Percentiles rank a stretch among this genome's conserved stretches.
phyloP scores from a whole-genome alignment of 108 stramenopile genomes.

The Skeletonema menzelii region DNA sequence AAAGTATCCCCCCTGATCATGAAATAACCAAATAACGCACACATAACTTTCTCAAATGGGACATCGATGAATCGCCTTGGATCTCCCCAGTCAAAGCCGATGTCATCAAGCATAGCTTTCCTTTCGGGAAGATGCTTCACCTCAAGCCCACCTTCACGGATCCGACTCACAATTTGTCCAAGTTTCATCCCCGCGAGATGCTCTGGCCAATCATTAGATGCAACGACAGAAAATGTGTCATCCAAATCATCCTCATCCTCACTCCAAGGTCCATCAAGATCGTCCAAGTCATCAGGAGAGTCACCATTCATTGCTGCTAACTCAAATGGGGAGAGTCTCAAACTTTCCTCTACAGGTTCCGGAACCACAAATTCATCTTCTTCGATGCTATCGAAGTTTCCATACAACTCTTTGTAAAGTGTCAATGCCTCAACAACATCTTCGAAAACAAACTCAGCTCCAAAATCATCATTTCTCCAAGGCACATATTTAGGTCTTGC shows the following conservation, averaged over 20 bases:
- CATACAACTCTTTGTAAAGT: slow-evolving; percentile 69
- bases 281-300: slow-evolving; percentile 47
- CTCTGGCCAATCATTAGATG: slow-evolving; percentile 71
- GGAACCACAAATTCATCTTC: slow-evolving; percentile 73
- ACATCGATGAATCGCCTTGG: slow-evolving; percentile 74
- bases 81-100: slow-evolving; percentile 94
- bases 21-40: slow-evolving; percentile 80
- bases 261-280: slow-evolving; percentile 34
- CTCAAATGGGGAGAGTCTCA: slow-evolving; percentile 43
- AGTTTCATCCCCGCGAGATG: slow-evolving; percentile 82
- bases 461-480: slow-evolving; percentile 91
- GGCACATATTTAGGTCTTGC: slow-evolving; percentile 68
- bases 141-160: slow-evolving; percentile 87
- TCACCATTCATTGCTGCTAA: slow-evolving; percentile 53
- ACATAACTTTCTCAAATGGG: slow-evolving; percentile 91
- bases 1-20: slow-evolving; percentile 88
- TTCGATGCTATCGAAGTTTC: slow-evolving; percentile 65
- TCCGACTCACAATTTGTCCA: slow-evolving; percentile 70
- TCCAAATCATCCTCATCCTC: slow-evolving; percentile 26
- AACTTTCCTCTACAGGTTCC: slow-evolving; percentile 52
- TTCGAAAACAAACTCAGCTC: slow-evolving; percentile 83
- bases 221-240: slow-evolving; percentile 24
- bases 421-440: slow-evolving; percentile 88
- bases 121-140: slow-evolving; percentile 81
- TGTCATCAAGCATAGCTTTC: slow-evolving; percentile 75